Evolutionary conservation across 2,329 filamentous ascomycete species (phyloP).

Genomic region (Fusarium citri): DNA sequence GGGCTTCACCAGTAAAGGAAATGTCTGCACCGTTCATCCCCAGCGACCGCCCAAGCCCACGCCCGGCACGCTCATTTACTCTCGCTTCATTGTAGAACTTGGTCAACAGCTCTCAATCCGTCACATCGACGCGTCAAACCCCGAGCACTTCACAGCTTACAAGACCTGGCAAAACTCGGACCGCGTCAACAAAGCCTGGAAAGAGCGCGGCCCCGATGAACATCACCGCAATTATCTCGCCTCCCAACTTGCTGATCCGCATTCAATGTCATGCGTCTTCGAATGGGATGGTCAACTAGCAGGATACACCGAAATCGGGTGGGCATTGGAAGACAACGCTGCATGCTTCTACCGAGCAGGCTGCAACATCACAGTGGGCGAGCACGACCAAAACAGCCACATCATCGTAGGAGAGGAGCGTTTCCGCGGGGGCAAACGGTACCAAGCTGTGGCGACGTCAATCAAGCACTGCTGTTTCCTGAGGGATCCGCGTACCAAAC

Average conservation of each 20-base stretch:
- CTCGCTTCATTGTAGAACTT: constrained; percentile 44
- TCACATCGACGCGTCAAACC: constrained; percentile 44
- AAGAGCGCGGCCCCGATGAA: constrained; percentile 45
- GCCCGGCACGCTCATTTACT: constrained; percentile 44
- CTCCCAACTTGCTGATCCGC: constrained; percentile 41
- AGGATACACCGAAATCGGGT: constrained; percentile 46
- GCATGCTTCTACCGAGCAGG: constrained; percentile 45
- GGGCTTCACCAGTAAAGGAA: constrained; percentile 45
- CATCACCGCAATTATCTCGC: constrained; percentile 45
- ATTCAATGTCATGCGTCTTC: constrained; percentile 48
- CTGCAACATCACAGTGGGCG: constrained; percentile 45
- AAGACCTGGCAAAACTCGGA: constrained; percentile 47
- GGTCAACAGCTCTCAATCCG: constrained; percentile 39
- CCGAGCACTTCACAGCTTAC: constrained; percentile 43
- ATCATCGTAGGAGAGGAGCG: constrained; percentile 45
- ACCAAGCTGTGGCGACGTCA: constrained; percentile 44
- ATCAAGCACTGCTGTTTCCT: constrained; percentile 47
- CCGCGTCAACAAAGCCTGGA: constrained; percentile 45
- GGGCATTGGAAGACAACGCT: constrained; percentile 46
- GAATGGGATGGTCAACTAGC: constrained; percentile 46
- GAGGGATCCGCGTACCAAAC: constrained; percentile 45
- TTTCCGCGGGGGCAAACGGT: constrained; percentile 44
- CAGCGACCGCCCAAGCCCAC: constrained; percentile 44
- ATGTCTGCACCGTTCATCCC: constrained; percentile 46
- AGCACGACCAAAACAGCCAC: constrained; percentile 47